Conservation (phyloP, 305 asterid species). For the Fraxinus xanthoxyloides region DNA sequence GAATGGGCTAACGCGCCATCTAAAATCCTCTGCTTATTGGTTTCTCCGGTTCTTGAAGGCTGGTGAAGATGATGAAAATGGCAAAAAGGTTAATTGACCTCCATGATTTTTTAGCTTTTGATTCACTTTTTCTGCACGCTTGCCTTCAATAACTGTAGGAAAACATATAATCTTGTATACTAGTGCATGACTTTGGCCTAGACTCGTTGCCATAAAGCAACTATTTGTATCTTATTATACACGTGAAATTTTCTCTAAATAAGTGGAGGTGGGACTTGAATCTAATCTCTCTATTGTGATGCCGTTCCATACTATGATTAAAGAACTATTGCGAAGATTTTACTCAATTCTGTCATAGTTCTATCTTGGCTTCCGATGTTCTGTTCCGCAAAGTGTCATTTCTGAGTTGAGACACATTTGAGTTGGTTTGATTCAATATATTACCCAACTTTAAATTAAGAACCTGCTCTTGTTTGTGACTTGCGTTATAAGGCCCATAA, state of each 20-base stretch:
- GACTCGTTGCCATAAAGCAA: neutral
- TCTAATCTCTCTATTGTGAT: neutral
- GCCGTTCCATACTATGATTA: neutral
- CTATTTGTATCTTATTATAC: constrained; percentile 8
- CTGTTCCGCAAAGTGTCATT: neutral
- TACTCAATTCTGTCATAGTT: neutral
- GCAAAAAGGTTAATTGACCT: constrained; percentile 28
- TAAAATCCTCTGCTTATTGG: constrained; percentile 61
- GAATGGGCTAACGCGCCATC: constrained; percentile 40
- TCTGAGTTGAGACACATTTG: neutral
- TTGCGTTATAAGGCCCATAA: neutral
- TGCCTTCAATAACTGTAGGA: neutral
- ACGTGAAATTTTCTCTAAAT: neutral
- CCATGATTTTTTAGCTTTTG: neutral
- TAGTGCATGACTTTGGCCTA: neutral
- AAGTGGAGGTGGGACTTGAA: neutral
- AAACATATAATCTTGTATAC: neutral
- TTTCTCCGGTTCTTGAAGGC: constrained; percentile 42
- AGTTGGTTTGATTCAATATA: neutral
- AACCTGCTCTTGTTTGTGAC: neutral
- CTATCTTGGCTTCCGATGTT: neutral
- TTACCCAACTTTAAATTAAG: neutral
- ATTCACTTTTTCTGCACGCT: neutral
- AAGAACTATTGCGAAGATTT: neutral
- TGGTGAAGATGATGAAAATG: constrained; percentile 25